Percentiles rank a stretch among this genome's conserved stretches.
Conservation (phyloP, 2,329 filamentous ascomycete species). For the Sporothrix luriei region DNA sequence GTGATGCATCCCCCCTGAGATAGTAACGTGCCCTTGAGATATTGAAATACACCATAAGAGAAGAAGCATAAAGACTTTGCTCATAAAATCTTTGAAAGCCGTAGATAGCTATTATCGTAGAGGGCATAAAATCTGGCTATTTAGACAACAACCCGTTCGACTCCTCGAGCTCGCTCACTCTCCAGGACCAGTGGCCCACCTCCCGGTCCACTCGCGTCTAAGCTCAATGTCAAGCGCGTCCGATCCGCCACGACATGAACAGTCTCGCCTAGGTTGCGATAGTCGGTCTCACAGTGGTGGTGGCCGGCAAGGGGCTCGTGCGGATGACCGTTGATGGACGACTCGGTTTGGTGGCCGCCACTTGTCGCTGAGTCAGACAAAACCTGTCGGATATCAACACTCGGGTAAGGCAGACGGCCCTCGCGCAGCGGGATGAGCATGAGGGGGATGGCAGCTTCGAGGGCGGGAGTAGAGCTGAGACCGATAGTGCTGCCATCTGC, state of each 20-base stretch:
- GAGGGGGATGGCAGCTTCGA: constrained; percentile 64
- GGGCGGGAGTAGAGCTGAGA: constrained; percentile 49
- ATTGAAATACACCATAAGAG: too few species aligned
- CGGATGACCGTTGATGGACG: neutral
- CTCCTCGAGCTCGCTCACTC: constrained; percentile 51
- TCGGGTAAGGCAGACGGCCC: constrained; percentile 76
- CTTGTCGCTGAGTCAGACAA: constrained; percentile 34
- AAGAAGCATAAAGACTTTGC: neutral
- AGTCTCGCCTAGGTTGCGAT: constrained; percentile 74
- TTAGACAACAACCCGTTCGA: constrained; percentile 45
- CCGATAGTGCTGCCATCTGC: constrained; percentile 29
- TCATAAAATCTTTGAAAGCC: neutral
- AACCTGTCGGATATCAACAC: constrained; percentile 73
- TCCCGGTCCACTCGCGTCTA: constrained; percentile 67
- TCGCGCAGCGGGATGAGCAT: constrained; percentile 78
- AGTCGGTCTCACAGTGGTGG: constrained; percentile 73
- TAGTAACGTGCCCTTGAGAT: too few species aligned
- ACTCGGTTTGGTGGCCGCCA: constrained; percentile 9
- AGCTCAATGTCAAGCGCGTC: constrained; percentile 69
- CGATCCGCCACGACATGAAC: constrained; percentile 74
- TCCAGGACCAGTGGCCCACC: constrained; percentile 69
- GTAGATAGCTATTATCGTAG: neutral
- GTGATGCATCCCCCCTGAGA: too few species aligned
- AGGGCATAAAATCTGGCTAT: neutral
- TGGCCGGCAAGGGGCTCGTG: neutral